These are phyloP conservation scores for Euphorbia corollata DNA, from an alignment of 441 rosid genomes.

Conservation along the genomic window DNA sequence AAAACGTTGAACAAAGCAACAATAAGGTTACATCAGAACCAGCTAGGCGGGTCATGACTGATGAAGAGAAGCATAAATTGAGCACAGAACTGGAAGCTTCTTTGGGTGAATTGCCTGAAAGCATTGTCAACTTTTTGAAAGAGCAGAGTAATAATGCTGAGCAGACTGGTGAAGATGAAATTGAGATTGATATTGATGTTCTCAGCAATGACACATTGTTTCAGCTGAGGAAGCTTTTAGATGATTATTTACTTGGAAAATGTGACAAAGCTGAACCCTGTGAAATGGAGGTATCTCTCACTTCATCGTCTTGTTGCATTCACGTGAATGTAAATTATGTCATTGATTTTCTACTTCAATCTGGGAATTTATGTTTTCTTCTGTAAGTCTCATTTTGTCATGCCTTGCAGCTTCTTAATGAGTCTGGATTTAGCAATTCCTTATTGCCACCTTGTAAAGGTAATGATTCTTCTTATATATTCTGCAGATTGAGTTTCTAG, in stretches of 20 bases:
- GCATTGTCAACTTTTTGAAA: conserved; percentile 56
- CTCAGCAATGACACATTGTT: conserved; percentile 64
- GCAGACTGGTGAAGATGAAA: conserved; percentile 59
- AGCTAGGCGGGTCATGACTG: conserved; percentile 44
- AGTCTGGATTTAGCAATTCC: conserved; percentile 63
- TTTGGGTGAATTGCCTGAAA: conserved; percentile 64
- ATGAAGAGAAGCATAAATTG: conserved; percentile 55
- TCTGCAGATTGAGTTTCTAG: conserved; percentile 13
- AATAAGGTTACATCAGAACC: conserved; percentile 33
- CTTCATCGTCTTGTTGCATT: conserved; percentile 6
- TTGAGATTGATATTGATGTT: conserved; percentile 79
- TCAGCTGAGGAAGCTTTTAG: conserved; percentile 57
- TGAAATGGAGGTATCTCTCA: conserved; percentile 62
- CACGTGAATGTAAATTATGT: not conserved
- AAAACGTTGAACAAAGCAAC: conserved; percentile 23
- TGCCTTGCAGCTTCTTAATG: conserved; percentile 47
- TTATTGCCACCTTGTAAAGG: conserved; percentile 57
- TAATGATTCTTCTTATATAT: conserved; percentile 24
- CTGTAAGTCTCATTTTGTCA: conserved; percentile 18
- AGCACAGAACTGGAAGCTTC: conserved; percentile 56
- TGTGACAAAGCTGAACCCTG: conserved; percentile 50
- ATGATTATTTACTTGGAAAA: conserved; percentile 48
- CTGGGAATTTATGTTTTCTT: not conserved
- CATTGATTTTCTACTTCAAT: not conserved
- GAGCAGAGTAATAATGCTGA: conserved; percentile 49